Evolutionary conservation across 202 grass and related monocot genomes (phyloP).

Genomic region (Zizania palustris): DNA sequence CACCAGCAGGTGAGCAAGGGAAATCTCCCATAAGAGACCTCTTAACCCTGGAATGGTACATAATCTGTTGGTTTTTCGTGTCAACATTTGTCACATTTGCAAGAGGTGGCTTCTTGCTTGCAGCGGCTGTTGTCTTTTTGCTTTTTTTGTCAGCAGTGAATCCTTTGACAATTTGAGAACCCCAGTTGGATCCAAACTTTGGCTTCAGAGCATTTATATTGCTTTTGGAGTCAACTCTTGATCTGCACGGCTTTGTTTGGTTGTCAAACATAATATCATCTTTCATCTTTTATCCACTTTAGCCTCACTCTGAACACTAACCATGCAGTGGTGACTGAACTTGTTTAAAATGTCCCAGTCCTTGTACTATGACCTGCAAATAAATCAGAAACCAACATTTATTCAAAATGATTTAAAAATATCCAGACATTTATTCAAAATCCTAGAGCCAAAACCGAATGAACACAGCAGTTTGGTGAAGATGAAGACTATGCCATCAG

Average conservation of each 20-base stretch:
- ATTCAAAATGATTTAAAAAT: no score
- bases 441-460: neutral
- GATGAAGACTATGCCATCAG: neutral
- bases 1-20: constrained; percentile 73
- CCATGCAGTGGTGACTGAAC: constrained; percentile 29
- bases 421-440: neutral
- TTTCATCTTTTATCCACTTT: constrained; percentile 81
- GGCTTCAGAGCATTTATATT: constrained; percentile 65
- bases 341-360: constrained; percentile 6
- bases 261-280: constrained; percentile 96
- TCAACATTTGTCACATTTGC: constrained; percentile 49
- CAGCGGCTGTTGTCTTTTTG: constrained; percentile 60
- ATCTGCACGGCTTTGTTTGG: constrained; percentile 85
- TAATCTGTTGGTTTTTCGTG: constrained; percentile 54
- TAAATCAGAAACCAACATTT: constrained; percentile 17
- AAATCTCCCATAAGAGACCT: constrained; percentile 92
- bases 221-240: constrained; percentile 58
- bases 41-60: constrained; percentile 83
- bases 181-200: constrained; percentile 92
- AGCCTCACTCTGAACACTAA: constrained; percentile 13
- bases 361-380: constrained; percentile 39
- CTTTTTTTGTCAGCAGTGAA: constrained; percentile 90
- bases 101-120: constrained; percentile 77
- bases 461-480: neutral
- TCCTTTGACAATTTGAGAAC: constrained; percentile 95